Evolutionary conservation across 2,329 filamentous ascomycete genomes (phyloP), one percentile per base, ranked within the genome.

Genomic region (Niveomyces coronatus): DNA sequence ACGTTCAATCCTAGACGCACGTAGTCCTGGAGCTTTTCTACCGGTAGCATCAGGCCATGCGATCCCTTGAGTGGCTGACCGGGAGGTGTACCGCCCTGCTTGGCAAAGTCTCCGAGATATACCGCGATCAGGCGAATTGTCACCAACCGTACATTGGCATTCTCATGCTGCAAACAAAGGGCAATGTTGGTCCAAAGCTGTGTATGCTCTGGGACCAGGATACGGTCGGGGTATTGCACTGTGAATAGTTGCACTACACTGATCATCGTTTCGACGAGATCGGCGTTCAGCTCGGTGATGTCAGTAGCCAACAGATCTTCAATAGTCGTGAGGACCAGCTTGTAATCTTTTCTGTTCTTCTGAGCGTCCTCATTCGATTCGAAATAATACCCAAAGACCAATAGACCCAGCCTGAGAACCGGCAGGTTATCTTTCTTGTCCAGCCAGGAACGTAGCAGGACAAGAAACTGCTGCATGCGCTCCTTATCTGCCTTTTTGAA

Each of bases 311-410:
- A 60, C 15, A 78, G 62, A 6, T 66, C 56, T 6, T 71, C 54
- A 8, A 75, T 65, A 40, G 64, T 74, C 47, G 61, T 67, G 11
- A 79, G 64, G 37, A 88, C 67, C 24, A 77, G 70, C 9, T 69
- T 66, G 9, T 84, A 63, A 50, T 94, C 82, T 49, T 81, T 82
- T 42, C 74, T 70, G 42, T 78, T 78, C 42, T 74, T 76, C 8
- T 67, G 54, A 3, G 64, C 66, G 4, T 71, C 64, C 26, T 76
- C 74, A 23, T 72, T 71, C 0, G 73, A 74, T 43, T 91, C 83
- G 41, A 94, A 83, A 57, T 89, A 94, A 35, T 91, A 76, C 1
- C 78, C 74, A 63, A 88, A 94, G 20, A 82, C 76, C 54, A 91
- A 83, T 37, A 95, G 67, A 1, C 82, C 84, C 16, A 89, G 74